Evolutionary conservation across 176 grass and related monocot genomes (phyloP), one percentile per base, ranked within the genome.

Genomic region (Poa pratensis): DNA sequence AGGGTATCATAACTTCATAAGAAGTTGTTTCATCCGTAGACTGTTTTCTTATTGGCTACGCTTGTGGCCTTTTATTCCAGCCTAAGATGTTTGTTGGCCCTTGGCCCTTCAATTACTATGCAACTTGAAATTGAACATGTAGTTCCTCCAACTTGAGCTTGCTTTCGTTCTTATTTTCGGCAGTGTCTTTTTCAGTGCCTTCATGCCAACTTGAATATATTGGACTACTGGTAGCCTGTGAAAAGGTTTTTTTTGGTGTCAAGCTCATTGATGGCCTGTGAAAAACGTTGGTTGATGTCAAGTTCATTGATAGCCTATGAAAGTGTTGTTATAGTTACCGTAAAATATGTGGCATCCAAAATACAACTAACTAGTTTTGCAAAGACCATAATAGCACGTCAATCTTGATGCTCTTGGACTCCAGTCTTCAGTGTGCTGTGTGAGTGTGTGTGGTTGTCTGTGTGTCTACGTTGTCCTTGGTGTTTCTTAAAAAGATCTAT

Each of bases 291-390:
- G 51, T 71, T 73, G 45, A 42, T 42, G 59, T 22, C n/a, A 64
- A 64, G 14, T 45, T 74, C 57, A 58, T 35, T 75, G 39, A 20
- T 3, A 75, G 62, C 50, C 43, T 50, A 37, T 16, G 27, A 80
- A 80, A 39, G 20, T 30, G 39, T n/a, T 83, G 15, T 50, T 54
- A 30, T 76, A 83, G 35, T 81, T 68, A 68, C 65, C 7, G 32
- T 68, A 37, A 37, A 68, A 71, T 23, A 14, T 45, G 0, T 83
- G 39, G 4, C 17, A 73, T 45, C 32, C 65, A 85, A 43, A 52
- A 81, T 81, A 22, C 51, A 80, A 19, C 9, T 51, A 32, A 8
- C 9, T 52, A 20, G 9, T 75, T 75, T 53, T 75, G 23, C 7
- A 19, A 52, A 75, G 48, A 75, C 24, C 27, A 49, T 53, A 53